Base-by-base conservation (phyloP, 345 rosid genomes). In the Crucihimalaya himalaica region DNA sequence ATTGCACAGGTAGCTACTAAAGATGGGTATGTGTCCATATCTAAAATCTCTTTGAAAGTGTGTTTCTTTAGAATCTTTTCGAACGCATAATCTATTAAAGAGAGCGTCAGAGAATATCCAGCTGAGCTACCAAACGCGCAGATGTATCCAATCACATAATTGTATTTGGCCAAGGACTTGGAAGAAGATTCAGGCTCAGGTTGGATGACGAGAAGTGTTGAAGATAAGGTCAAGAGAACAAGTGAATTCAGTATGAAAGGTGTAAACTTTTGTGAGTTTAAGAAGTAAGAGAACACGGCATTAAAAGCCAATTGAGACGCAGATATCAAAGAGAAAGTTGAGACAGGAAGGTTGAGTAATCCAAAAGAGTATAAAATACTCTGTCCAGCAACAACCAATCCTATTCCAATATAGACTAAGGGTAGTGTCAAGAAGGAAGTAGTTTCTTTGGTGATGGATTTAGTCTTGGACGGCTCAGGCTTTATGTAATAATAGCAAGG, bases 401-500 rank as follows among this genome's bases (percentile, higher is more conserved):
- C 81, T 39, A 72, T 62, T 34, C 68, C 66, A 40, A 66, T 14
- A 11, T 78, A 78, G 29, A 72, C 68, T n/a, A 60, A 43, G 4
- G 32, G 6, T 16, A 59, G 63, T 11, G 1, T 60, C 48, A 65
- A 64, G 62, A 29, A 42, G 2, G 48, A 78, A 8, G 71, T 29
- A 13, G 73, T 13, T 35, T 35, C 19, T 6, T 55, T 46, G 52
- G 72, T 64, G 14, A 10, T 18, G 71, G 31, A 4, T 53, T 61
- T 61, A 54, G 20, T 58, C 63, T 31, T 65, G 21, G 8, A 73
- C 54, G 21, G 65, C 27, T 15, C 25, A 45, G 56, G 47, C 34
- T 79, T 62, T 6, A 40, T 35, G 63, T 25, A 62, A 74, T 56
- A 70, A 29, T 83, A 82, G 58, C 46, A 80, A 37, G 86, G 88